Evolutionary conservation across 129 eudicot species (phyloP).

Genomic region (Lactuca sativa): DNA sequence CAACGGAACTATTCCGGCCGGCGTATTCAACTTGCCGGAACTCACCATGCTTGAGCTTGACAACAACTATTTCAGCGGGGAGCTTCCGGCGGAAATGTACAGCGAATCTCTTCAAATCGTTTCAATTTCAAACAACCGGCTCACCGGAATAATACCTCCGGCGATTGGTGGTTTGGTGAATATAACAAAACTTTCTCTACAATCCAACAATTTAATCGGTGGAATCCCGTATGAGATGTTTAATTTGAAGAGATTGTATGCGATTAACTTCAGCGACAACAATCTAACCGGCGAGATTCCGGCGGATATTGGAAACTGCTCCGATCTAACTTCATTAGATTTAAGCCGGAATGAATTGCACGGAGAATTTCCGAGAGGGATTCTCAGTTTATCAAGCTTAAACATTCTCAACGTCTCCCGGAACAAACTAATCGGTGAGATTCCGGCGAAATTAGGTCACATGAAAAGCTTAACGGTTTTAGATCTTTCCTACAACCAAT

Average conservation of each 20-base stretch:
- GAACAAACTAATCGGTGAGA: slow-evolving; percentile 55
- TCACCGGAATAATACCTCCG: slow-evolving; percentile 59
- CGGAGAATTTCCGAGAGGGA: slow-evolving; percentile 54
- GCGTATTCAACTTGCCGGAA: slow-evolving; percentile 63
- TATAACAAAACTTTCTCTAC: slow-evolving; percentile 42
- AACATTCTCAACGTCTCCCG: slow-evolving; percentile 59
- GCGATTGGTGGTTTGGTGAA: slow-evolving; percentile 53
- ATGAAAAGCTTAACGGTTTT: slow-evolving; percentile 55
- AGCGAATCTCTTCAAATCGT: slow-evolving; percentile 41
- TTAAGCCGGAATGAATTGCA: slow-evolving; percentile 56
- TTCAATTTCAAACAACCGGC: slow-evolving; percentile 53
- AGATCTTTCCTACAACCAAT: slow-evolving; percentile 74
- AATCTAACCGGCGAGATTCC: slow-evolving; percentile 64
- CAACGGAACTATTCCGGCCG: slow-evolving; percentile 65
- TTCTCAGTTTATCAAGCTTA: slow-evolving; percentile 42
- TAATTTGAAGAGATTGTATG: slow-evolving; percentile 41
- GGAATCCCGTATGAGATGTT: slow-evolving; percentile 56
- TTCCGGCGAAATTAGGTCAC: slow-evolving; percentile 63
- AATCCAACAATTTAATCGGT: slow-evolving; percentile 53
- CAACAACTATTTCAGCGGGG: slow-evolving; percentile 61
- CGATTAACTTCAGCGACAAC: slow-evolving; percentile 55
- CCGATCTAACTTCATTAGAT: slow-evolving; percentile 51
- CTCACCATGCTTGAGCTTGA: slow-evolving; percentile 58
- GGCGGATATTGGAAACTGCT: slow-evolving; percentile 39
- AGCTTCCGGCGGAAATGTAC: slow-evolving; percentile 47